Evolutionary conservation across 345 rosid species (phyloP).

Genomic region (Arabidopsis arenosa): DNA sequence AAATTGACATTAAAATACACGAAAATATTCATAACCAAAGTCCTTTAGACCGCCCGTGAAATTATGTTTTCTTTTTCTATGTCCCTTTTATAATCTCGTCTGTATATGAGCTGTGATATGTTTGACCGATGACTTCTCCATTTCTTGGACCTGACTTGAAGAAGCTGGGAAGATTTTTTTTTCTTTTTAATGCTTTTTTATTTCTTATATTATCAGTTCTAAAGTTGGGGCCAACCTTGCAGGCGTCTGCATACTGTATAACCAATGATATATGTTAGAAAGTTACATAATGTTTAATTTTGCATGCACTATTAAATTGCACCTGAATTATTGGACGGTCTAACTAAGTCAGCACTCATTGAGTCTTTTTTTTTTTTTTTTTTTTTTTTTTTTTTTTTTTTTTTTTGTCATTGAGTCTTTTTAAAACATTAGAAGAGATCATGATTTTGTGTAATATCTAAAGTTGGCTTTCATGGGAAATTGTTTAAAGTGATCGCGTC

Average conservation of each 20-base stretch:
- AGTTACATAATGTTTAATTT: slow-evolving; percentile 6
- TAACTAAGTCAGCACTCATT: slow-evolving; percentile 35
- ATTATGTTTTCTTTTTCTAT: slow-evolving; percentile 26
- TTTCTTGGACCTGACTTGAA: slow-evolving; percentile 36
- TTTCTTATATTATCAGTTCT: slow-evolving; percentile 35
- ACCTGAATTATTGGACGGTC: slow-evolving; percentile 45
- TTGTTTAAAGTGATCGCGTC: background rate
- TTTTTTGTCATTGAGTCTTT: slow-evolving; percentile 20
- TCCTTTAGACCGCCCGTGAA: slow-evolving; percentile 40
- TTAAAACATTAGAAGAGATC: slow-evolving; percentile 13
- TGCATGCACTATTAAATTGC: background rate
- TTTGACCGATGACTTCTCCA: slow-evolving; percentile 43
- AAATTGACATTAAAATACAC: slow-evolving; percentile 42
- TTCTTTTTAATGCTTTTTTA: background rate
- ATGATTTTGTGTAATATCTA: slow-evolving; percentile 10
- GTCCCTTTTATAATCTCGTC: slow-evolving; percentile 12
- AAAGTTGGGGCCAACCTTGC: slow-evolving; percentile 40
- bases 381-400: too few relatives aligned
- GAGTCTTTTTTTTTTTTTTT: slow-evolving; percentile 13
- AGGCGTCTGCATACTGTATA: slow-evolving; percentile 22
- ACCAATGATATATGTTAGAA: slow-evolving; percentile 26
- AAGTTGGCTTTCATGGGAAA: slow-evolving; percentile 18
- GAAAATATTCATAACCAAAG: slow-evolving; percentile 34
- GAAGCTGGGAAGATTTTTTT: slow-evolving; percentile 31
- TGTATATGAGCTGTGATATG: slow-evolving; percentile 44